Percentiles rank a stretch among this genome's conserved stretches.
Evolutionary conservation across 371 early-diverging fungal species (phyloP).

Genomic region (Apophysomyces elegans): DNA sequence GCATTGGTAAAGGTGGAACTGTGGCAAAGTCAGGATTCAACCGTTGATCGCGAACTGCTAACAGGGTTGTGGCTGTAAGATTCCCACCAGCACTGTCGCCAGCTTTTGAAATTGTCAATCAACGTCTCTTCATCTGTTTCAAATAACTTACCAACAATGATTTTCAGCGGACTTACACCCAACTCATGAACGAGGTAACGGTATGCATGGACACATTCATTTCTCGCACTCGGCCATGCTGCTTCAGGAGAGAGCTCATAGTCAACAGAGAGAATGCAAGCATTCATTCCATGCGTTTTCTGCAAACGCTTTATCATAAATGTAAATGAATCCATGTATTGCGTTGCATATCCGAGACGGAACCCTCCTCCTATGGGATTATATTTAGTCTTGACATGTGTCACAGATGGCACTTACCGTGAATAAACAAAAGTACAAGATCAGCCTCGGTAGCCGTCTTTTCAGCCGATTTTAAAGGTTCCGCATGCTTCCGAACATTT

Average conservation of each 20-base stretch:
- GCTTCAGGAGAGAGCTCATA: conserved; percentile 31
- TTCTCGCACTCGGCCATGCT: conserved; percentile 28
- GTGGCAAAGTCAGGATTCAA: not conserved
- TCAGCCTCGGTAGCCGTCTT: conserved; percentile 10
- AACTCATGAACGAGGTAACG: conserved; percentile 32
- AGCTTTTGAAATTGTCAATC: not conserved
- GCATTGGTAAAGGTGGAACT: conserved; percentile 11
- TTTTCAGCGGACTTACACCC: conserved; percentile 26
- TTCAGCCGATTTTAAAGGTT: conserved; percentile 15
- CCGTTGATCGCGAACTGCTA: not conserved
- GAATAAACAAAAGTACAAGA: conserved; percentile 28
- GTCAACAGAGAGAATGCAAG: conserved; percentile 27
- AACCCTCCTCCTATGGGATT: conserved; percentile 31
- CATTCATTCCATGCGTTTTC: conserved; percentile 14
- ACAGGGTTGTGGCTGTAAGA: not conserved
- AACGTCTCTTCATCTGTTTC: not conserved
- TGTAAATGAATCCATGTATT: conserved; percentile 24
- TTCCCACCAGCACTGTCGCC: conserved; percentile 21
- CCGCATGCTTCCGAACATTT: conserved; percentile 9
- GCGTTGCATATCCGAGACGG: conserved; percentile 18
- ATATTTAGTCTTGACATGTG: not conserved
- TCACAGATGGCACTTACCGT: conserved; percentile 18
- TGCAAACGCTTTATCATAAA: conserved; percentile 16
- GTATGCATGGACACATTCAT: conserved; percentile 39
- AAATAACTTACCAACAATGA: conserved; percentile 32